Conservation (phyloP, 331 rosid species). For the Pyracantha coccinea region DNA sequence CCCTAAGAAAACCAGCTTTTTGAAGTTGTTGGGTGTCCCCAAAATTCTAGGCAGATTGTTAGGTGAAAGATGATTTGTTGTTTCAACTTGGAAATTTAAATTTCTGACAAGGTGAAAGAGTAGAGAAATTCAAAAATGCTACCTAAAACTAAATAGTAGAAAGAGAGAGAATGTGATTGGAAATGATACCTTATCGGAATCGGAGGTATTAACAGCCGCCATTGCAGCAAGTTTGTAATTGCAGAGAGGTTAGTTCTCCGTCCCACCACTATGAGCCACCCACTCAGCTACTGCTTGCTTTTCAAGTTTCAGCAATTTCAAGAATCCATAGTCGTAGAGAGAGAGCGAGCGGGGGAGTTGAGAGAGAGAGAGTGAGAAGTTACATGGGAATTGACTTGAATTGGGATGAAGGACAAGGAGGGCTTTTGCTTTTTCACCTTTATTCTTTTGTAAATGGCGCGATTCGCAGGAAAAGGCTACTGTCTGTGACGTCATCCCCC, state of each 20-base stretch:
- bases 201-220: slow-evolving; percentile 29
- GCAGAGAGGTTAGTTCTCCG: neutral
- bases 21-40: neutral
- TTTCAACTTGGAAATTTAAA: neutral
- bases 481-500: slow-evolving; percentile 16
- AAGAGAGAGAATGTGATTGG: neutral
- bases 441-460: slow-evolving; percentile 16
- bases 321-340: too few relatives aligned
- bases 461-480: slow-evolving; percentile 20
- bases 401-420: too few relatives aligned
- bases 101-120: neutral
- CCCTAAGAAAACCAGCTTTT: neutral
- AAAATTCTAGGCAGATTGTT: neutral
- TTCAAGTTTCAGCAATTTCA: neutral
- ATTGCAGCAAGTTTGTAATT: slow-evolving; percentile 11
- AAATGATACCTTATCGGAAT: slow-evolving; percentile 23
- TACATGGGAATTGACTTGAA: slow-evolving; percentile 27
- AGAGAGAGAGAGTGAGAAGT: too few relatives aligned
- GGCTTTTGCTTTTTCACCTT: too few relatives aligned
- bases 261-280: too few relatives aligned
- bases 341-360: too few relatives aligned
- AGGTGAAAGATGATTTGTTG: neutral
- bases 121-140: neutral
- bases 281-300: too few relatives aligned
- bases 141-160: slow-evolving; percentile 1